phyloP scores from a whole-genome alignment of 2,329 filamentous ascomycete genomes.

The Lachnum nothofagi region DNA sequence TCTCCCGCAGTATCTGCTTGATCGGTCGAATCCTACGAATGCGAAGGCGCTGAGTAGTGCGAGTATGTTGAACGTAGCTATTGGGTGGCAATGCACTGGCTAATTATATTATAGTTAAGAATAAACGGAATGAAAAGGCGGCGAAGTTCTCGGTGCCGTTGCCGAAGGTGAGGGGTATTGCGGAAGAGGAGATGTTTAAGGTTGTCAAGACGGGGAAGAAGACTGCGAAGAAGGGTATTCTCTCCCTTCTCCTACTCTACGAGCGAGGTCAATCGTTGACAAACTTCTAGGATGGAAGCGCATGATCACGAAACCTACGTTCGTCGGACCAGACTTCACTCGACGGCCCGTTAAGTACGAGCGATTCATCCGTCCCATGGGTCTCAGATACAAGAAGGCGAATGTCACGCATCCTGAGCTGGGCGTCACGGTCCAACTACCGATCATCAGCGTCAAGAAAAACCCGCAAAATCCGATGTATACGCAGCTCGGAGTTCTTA shows the following conservation, averaged over 20 bases:
- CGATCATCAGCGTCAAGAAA: conserved; percentile 70
- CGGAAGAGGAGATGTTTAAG: conserved; percentile 76
- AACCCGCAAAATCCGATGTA: conserved; percentile 87
- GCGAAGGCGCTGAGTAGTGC: conserved; percentile 71
- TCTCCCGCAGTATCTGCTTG: conserved; percentile 87
- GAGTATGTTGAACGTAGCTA: conserved; percentile 34
- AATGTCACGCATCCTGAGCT: conserved; percentile 71
- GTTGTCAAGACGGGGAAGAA: conserved; percentile 96
- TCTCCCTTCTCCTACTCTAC: not conserved
- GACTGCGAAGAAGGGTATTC: conserved; percentile 57
- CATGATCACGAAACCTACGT: conserved; percentile 70
- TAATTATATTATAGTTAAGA: conserved; percentile 56
- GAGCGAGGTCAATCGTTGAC: not conserved
- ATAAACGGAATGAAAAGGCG: conserved; percentile 89
- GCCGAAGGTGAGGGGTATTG: conserved; percentile 89
- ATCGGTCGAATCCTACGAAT: conserved; percentile 57
- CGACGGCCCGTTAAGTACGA: conserved; percentile 71
- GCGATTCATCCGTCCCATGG: conserved; percentile 70
- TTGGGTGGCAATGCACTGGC: not conserved
- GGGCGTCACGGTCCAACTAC: conserved; percentile 80
- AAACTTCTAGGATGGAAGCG: conserved; percentile 53
- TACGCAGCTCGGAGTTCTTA: conserved; percentile 77
- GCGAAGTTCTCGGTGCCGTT: conserved; percentile 88
- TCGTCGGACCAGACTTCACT: conserved; percentile 76
- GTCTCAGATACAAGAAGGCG: conserved; percentile 73